A percentile compares a stretch with the other conserved stretches of the same genome.
Evolutionary conservation across 2,329 filamentous ascomycete species (phyloP).

Genomic region (Fusarium graminum): DNA sequence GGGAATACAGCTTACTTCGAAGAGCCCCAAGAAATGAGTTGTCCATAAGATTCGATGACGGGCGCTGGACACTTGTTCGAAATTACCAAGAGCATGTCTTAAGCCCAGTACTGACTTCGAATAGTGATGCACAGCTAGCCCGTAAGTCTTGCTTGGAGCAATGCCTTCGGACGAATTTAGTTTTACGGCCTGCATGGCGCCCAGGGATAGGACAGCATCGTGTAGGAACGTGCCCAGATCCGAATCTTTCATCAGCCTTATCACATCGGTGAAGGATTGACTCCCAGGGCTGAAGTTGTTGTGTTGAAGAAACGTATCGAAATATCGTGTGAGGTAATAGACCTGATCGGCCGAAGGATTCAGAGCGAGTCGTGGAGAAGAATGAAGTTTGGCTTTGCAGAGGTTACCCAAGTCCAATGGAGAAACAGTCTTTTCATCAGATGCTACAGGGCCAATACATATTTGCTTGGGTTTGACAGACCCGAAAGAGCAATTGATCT

Average conservation of each 20-base stretch:
- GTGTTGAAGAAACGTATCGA: constrained; percentile 47
- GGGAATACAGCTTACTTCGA: constrained; percentile 46
- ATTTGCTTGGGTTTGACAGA: constrained; percentile 26
- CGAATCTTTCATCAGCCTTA: constrained; percentile 40
- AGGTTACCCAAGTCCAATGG: not conserved
- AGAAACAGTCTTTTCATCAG: constrained; percentile 7
- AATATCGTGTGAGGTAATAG: constrained; percentile 48
- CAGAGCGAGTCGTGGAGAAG: not conserved
- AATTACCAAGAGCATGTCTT: constrained; percentile 29
- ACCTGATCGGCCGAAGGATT: constrained; percentile 28
- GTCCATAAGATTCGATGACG: constrained; percentile 51
- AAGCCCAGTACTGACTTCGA: constrained; percentile 46
- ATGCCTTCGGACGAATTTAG: constrained; percentile 17
- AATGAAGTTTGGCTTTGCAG: rapidly evolving
- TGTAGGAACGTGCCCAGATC: constrained; percentile 35
- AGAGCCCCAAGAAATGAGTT: constrained; percentile 52
- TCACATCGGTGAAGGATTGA: constrained; percentile 33
- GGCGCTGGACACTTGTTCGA: not conserved
- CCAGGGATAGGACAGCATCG: constrained; percentile 50
- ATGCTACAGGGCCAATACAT: constrained; percentile 38
- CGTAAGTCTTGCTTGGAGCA: constrained; percentile 1
- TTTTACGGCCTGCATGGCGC: constrained; percentile 51
- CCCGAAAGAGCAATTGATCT: constrained; percentile 44
- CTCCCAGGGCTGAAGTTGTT: constrained; percentile 49
- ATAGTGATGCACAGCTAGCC: constrained; percentile 46